Percentiles rank a stretch among this genome's conserved stretches.
Conservation (phyloP, 768 basidiomycete species). For the Hemileccinum impolitum region DNA sequence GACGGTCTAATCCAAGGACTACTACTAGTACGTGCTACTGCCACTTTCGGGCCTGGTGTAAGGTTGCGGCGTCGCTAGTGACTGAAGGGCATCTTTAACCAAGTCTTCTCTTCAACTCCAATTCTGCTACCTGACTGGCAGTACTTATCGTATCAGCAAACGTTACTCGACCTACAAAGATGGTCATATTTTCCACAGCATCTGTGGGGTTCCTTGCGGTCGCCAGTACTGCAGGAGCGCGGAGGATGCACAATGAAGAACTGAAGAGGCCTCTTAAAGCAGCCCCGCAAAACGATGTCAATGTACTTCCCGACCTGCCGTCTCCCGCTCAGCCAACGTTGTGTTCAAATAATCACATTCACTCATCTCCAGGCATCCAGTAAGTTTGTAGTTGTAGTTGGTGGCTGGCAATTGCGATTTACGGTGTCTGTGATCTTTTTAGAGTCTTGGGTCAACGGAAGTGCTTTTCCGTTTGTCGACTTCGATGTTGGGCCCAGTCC, state of each 20-base stretch:
- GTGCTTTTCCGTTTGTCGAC: conserved; percentile 60
- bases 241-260: conserved; percentile 37
- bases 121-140: no score
- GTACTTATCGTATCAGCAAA: no score
- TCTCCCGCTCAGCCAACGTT: background rate
- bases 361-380: conserved; percentile 61
- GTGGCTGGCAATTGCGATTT: background rate
- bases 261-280: conserved; percentile 42
- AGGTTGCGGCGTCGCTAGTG: no score
- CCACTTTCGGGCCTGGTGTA: no score
- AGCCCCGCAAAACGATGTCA: conserved; percentile 44
- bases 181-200: conserved; percentile 10
- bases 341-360: conserved; percentile 65
- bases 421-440: background rate
- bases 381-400: conserved; percentile 18
- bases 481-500: conserved; percentile 77
- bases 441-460: conserved; percentile 74
- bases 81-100: no score
- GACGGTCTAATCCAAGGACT: no score
- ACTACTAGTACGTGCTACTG: no score
- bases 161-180: background rate
- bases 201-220: conserved; percentile 11
- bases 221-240: conserved; percentile 7
- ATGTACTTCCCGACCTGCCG: background rate
- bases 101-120: no score